A percentile compares a stretch with the other conserved stretches of the same genome.
Evolutionary conservation across 2,329 filamentous ascomycete species (phyloP).

Genomic region (Parastagonospora nodorum): DNA sequence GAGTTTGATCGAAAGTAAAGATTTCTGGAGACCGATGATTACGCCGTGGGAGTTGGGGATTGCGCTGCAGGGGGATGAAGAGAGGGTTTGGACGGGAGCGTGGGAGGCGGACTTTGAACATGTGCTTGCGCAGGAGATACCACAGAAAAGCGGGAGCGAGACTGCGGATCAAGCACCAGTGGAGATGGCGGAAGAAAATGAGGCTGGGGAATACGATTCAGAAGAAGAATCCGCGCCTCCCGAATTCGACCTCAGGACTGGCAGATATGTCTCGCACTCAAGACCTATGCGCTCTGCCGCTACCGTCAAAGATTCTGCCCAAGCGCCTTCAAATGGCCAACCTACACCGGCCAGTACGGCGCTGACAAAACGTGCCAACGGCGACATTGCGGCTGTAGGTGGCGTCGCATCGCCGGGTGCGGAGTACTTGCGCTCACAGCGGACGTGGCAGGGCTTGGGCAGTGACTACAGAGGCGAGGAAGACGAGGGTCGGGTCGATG

Average conservation of each 20-base stretch:
- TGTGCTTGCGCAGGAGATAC: conserved; percentile 55
- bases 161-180: too few species aligned
- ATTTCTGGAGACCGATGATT: conserved; percentile 86
- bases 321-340: conserved; percentile 5
- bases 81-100: conserved; percentile 81
- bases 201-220: conserved; percentile 63
- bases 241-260: conserved; percentile 90
- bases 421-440: conserved; percentile 78
- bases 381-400: conserved; percentile 79
- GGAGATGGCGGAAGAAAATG: conserved; percentile 7
- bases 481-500: conserved; percentile 57
- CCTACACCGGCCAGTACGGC: conserved; percentile 50
- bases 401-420: conserved; percentile 90
- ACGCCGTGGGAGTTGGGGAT: conserved; percentile 93
- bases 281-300: conserved; percentile 63
- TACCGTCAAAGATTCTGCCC: conserved; percentile 6
- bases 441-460: conserved; percentile 91
- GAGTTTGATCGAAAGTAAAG: conserved; percentile 83
- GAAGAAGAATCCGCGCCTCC: conserved; percentile 73
- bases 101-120: conserved; percentile 89
- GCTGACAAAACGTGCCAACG: conserved; percentile 67
- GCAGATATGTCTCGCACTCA: conserved; percentile 77
- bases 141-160: too few species aligned
- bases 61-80: conserved; percentile 74
- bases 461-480: conserved; percentile 75